phyloP scores from a whole-genome alignment of 1,284 basidiomycete genomes.

The Fomes fomentarius region DNA sequence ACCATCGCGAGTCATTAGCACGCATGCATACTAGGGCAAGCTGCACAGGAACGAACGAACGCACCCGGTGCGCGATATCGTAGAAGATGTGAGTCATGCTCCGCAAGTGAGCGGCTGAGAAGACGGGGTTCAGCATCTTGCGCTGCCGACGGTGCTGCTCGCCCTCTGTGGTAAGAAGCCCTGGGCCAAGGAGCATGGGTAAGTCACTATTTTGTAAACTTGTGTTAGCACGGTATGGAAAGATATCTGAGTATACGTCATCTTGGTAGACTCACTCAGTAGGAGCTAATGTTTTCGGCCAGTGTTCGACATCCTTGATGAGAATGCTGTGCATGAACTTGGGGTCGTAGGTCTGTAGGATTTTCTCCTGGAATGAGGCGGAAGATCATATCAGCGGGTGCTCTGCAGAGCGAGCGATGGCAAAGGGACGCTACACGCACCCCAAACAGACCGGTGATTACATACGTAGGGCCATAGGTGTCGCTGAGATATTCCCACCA shows the following conservation, averaged over 20 bases:
- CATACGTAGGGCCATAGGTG: slow-evolving; percentile 27
- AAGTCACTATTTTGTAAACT: too few species aligned
- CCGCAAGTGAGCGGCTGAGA: slow-evolving; percentile 1
- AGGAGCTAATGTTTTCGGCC: slow-evolving; percentile 25
- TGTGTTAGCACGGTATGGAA: too few species aligned
- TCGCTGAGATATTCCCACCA: slow-evolving; percentile 11
- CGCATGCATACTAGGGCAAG: too few species aligned
- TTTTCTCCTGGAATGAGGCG: too few species aligned
- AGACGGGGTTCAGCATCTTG: slow-evolving; percentile 1
- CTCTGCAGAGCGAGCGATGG: too few species aligned
- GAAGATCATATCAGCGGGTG: background rate
- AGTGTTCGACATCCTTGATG: slow-evolving; percentile 32
- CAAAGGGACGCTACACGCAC: too few species aligned
- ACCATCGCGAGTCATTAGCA: too few species aligned
- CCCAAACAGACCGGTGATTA: slow-evolving; percentile 10
- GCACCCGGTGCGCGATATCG: background rate
- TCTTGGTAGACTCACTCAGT: too few species aligned
- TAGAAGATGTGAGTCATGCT: background rate
- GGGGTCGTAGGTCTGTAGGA: slow-evolving; percentile 27
- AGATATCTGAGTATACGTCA: too few species aligned
- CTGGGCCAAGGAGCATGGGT: background rate
- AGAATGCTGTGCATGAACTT: slow-evolving; percentile 30
- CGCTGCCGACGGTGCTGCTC: slow-evolving; percentile 1
- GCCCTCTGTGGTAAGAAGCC: background rate
- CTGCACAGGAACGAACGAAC: too few species aligned